Evolutionary conservation across 2,329 filamentous ascomycete species (phyloP).

Genomic region (Cytospora paraplurivora): DNA sequence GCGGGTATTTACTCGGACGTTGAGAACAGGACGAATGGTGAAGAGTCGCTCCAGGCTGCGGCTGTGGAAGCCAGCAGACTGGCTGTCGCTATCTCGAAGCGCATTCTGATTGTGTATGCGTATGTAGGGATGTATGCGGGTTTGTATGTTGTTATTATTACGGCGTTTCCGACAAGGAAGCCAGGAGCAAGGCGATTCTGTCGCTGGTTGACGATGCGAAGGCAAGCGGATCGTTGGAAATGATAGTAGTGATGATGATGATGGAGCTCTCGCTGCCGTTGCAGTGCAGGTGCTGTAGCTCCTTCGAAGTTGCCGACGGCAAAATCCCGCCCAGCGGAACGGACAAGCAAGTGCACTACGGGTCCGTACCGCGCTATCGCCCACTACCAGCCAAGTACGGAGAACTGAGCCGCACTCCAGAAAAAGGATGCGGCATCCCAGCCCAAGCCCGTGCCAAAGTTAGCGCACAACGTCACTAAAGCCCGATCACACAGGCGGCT

Average conservation of each 20-base stretch:
- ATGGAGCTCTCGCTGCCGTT: conserved; percentile 17
- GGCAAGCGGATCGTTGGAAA: not conserved
- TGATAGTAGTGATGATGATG: conserved; percentile 17
- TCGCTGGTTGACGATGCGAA: not conserved
- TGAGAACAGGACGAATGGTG: conserved; percentile 87
- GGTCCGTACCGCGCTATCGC: no score
- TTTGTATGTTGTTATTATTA: no score
- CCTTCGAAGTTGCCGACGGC: conserved; percentile 25
- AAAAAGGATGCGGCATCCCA: conserved; percentile 7
- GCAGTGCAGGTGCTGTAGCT: conserved; percentile 12
- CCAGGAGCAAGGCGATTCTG: not conserved
- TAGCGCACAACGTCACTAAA: conserved; percentile 28
- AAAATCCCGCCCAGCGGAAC: conserved; percentile 19
- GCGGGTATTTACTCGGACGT: conserved; percentile 69
- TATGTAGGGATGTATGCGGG: not conserved
- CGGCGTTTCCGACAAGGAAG: not conserved
- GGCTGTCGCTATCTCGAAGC: conserved; percentile 53
- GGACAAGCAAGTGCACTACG: no score
- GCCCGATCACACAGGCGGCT: conserved; percentile 12
- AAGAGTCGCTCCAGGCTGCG: conserved; percentile 80
- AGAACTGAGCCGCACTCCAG: conserved; percentile 14
- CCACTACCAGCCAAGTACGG: not conserved
- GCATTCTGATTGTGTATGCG: conserved; percentile 50
- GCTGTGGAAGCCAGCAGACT: conserved; percentile 59
- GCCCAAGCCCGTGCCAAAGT: conserved; percentile 10